Base-by-base conservation (phyloP, 305 asterid species). In the Euphrasia arctica region DNA sequence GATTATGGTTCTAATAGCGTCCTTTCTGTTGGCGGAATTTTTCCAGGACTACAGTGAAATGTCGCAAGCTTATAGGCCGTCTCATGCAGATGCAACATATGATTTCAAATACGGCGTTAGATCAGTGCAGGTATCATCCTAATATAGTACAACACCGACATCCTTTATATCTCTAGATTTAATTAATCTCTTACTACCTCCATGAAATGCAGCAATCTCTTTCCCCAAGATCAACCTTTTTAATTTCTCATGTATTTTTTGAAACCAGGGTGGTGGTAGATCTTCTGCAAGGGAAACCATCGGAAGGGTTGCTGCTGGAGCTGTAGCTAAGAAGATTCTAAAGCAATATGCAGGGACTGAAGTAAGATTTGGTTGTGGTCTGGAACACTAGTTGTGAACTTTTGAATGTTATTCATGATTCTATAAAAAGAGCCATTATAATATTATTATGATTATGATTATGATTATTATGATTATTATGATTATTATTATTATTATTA, bases 241-340 rank as follows among this genome's bases (percentile, higher is more conserved):
- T 14, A 54, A 9, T 54, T 50, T 62, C 63, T 70, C 48, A 58
- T 71, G 39, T 18, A 61, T 68, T 61, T 66, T 39, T 74, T 68
- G 60, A 73, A 70, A 65, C 48, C 80, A 93, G 97, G 97, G 99
- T 25, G 99, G 99, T 62, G 99, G 99, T 70, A 86, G 99, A 75
- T 90, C 99, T 70, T 93, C 99, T 59, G 99, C 99, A 56, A 83
- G 99, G 79, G 99, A 93, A 85, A 93, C 99, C 64, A 88, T 93
- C 27, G 99, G 96, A 51, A 90, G 99, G 76, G 99, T 93, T 83
- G 95, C 94, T 49, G 95, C 97, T 54, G 99, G 99, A 82, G 99
- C 96, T 68, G 82, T 93, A 51, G 99, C 99, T 49, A 93, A 88
- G 90, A 90, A 93, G 77, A 88, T 93, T 78, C 78, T 93, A 58